phyloP scores from a whole-genome alignment of 1,284 basidiomycete species.

The Hypsizygus ulmarius region DNA sequence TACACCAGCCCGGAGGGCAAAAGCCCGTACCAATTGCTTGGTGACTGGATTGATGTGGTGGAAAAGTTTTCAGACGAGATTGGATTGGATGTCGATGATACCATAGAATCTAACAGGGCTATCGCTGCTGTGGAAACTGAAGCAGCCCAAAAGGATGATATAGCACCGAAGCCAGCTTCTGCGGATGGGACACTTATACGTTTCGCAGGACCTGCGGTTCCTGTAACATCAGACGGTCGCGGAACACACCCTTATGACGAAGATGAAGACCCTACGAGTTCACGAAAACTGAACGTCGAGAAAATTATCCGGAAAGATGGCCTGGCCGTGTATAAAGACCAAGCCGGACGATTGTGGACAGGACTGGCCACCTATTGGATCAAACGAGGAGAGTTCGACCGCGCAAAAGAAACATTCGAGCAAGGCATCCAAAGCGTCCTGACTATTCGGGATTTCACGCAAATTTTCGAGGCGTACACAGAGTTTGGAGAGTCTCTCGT shows the following conservation, averaged over 20 bases:
- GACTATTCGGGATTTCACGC: slow-evolving; percentile 96
- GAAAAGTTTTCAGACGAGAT: slow-evolving; percentile 92
- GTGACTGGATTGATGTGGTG: slow-evolving; percentile 91
- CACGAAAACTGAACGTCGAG: slow-evolving; percentile 84
- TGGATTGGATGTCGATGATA: slow-evolving; percentile 84
- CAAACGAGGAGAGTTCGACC: slow-evolving; percentile 93
- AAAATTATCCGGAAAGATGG: slow-evolving; percentile 85
- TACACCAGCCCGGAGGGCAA: slow-evolving; percentile 92
- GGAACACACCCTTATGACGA: slow-evolving; percentile 59
- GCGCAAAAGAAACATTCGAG: slow-evolving; percentile 87
- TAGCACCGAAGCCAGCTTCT: slow-evolving; percentile 44
- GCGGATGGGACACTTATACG: slow-evolving; percentile 67
- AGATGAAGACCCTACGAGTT: slow-evolving; percentile 78
- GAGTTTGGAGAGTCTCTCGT: slow-evolving; percentile 94
- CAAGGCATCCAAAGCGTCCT: slow-evolving; percentile 81
- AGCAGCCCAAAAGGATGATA: slow-evolving; percentile 34
- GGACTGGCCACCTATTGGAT: slow-evolving; percentile 99
- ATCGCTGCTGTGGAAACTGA: slow-evolving; percentile 43
- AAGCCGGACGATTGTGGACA: slow-evolving; percentile 95
- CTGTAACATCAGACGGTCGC: slow-evolving; percentile 52
- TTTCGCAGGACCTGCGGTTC: slow-evolving; percentile 68
- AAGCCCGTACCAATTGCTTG: slow-evolving; percentile 91
- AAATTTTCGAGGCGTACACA: slow-evolving; percentile 96
- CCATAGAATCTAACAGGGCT: slow-evolving; percentile 50
- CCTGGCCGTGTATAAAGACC: slow-evolving; percentile 88